Base-by-base conservation (phyloP, 2,329 filamentous ascomycete genomes). In the Clonostachys sp. region DNA sequence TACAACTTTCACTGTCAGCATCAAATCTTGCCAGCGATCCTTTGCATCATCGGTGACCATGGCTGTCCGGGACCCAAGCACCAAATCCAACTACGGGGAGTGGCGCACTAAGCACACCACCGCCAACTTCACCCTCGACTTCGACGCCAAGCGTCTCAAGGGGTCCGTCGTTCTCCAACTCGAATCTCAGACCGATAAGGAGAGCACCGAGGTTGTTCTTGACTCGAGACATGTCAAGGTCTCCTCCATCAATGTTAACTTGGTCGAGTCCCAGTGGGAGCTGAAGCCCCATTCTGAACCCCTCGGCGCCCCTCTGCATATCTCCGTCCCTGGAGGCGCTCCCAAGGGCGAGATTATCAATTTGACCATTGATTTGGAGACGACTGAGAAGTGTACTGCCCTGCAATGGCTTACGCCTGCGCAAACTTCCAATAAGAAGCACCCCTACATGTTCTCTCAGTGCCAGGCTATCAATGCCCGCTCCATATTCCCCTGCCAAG, bases 361-460 rank as follows among this genome's bases (percentile, higher is more conserved):
- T 54, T 58, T 85, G 16, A 68, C 83, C 64, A 89, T 95, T 51
- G 73, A 79, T 20, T 67, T 96, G 33, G 78, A 87, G 56, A 97
- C 94, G 6, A 97, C 94, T 2, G 80, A 87, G 45, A 80, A 88
- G 59, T 96, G 92, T 67, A 95, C 91, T 12, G 92, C 92, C 10
- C 75, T 99, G 52, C 92, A 97, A 69, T 99, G 94, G 92, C 79
- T 99, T 66, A 91, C 88, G 1, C 90, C 91, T 3, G 87, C 86
- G 34, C 94, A 97, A 72, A 97, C 94, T 1, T 90, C 89, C 49
- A 96, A 95, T 78, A 91, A 91, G 73, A 94, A 91, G 68, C 87
- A 95, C 56, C 92, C 92, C 2, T 97, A 96, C 69, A 92, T 97
- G 84, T 97, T 97, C 73, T 95, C 89, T 41, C 94, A 97, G 73